Base-by-base conservation (phyloP, 2,329 filamentous ascomycete genomes). In the Botrytis cinerea region DNA sequence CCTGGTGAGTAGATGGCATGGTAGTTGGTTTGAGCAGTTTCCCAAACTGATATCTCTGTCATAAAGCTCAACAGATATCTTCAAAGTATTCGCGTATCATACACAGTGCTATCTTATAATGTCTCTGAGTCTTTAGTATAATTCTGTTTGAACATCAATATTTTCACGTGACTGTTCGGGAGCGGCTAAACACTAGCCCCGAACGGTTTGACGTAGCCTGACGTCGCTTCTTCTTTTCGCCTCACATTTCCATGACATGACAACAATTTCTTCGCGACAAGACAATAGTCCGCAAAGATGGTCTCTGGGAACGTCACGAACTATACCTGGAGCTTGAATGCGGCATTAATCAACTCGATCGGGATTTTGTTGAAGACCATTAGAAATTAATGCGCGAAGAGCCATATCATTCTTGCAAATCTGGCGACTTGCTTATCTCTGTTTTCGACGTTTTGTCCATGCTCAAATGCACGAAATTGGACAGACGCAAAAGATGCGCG, bases 61-160 rank as follows among this genome's bases (percentile, higher is more conserved):
- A 7, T 1, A 0, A 25, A 28, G 0, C 7, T 12, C 14, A 1
- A 2, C 25, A 28, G 51, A 16, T 28, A 7, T 8, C 51, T 16
- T 16, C n/a, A 8, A 51, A 51, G 0, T 12, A n/a, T 16, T 4
- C 12, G 2, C 7, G 3, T n/a, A 54, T 16, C 6, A 28, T 4
- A 54, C 1, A 8, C 4, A 54, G 6, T 54, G 12, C 2, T 28
- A 28, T 8, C 14, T 51, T 14, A 6, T n/a, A n/a, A 51, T 4
- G 0, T 54, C 6, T 9, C n/a, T 1, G 51, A 28, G 51, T 28
- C n/a, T 54, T 28, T 51, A 14, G 10, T n/a, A n/a, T 12, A n/a
- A 14, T 51, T n/a, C 1, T 54, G 9, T n/a, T n/a, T 0, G 1
- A 54, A 28, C 25, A 4, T 16, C 12, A 12, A n/a, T 0, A n/a